These are phyloP conservation scores for Colletotrichum godetiae DNA, from an alignment of 2,329 filamentous ascomycete genomes.

Conservation along the genomic window DNA sequence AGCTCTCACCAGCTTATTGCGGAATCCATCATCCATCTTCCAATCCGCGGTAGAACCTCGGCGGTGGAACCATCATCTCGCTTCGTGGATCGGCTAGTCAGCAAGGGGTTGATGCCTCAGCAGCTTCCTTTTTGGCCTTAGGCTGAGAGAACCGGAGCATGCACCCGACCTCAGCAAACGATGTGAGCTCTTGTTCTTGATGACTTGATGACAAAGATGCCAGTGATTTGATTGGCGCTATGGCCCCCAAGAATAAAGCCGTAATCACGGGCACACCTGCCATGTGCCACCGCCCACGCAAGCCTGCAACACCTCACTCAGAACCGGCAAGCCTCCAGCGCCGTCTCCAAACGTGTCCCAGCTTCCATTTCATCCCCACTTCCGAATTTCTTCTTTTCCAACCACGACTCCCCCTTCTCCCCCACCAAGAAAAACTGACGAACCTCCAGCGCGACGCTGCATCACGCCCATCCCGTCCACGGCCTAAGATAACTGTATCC, in stretches of 20 bases:
- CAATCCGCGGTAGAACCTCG: constrained; percentile 19
- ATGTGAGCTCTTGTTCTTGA: not conserved
- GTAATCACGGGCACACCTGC: not conserved
- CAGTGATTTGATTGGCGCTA: not conserved
- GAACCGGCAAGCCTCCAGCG: not conserved
- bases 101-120: constrained; percentile 8
- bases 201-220: constrained; percentile 16
- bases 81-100: constrained; percentile 10
- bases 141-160: not conserved
- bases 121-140: not conserved
- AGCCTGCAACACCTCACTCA: not conserved
- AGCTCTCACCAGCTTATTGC: not conserved
- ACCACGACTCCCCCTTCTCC: constrained; percentile 2
- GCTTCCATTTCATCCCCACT: constrained; percentile 5
- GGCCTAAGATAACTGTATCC: constrained; percentile 8
- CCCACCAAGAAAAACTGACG: constrained; percentile 23
- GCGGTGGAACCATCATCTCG: constrained; percentile 22
- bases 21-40: not conserved
- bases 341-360: constrained; percentile 11
- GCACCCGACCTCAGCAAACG: not conserved
- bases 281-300: constrained; percentile 3
- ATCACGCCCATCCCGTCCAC: constrained; percentile 12
- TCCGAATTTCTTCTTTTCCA: not conserved
- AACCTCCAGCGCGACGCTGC: constrained; percentile 24
- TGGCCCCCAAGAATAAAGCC: constrained; percentile 4